These are phyloP conservation scores for Diversispora epigaea DNA, from an alignment of 192 early-diverging fungal genomes.

Conservation along the genomic window DNA sequence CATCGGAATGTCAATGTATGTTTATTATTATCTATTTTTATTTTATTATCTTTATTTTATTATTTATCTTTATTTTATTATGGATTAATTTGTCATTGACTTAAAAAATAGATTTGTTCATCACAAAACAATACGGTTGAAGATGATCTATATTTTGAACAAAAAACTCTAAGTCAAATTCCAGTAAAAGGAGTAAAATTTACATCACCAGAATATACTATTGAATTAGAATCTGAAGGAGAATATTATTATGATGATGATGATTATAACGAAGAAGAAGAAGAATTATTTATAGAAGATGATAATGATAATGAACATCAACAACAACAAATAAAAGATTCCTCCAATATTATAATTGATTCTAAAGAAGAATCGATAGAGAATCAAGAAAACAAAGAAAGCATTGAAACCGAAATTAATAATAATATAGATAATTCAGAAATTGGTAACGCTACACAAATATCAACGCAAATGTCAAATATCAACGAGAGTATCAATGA, in stretches of 20 bases:
- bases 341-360: too few relatives aligned
- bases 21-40: not conserved
- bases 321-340: too few relatives aligned
- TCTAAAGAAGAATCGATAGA: too few relatives aligned
- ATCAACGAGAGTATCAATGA: too few relatives aligned
- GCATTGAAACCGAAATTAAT: too few relatives aligned
- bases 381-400: too few relatives aligned
- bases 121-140: conserved; percentile 24
- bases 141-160: not conserved
- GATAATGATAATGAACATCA: too few relatives aligned
- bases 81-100: not conserved
- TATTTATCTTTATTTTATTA: not conserved
- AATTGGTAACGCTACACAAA: too few relatives aligned
- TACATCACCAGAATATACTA: conserved; percentile 24
- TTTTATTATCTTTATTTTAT: not conserved
- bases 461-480: too few relatives aligned
- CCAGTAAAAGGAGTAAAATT: conserved; percentile 5
- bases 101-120: conserved; percentile 18
- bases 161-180: not conserved
- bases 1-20: conserved; percentile 65
- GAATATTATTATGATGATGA: conserved; percentile 50
- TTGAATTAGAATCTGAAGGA: conserved; percentile 43
- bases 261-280: conserved; percentile 38
- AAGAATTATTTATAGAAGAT: conserved; percentile 42
- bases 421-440: too few relatives aligned